phyloP scores from a whole-genome alignment of 2,329 filamentous ascomycete genomes.

The Epichloe gansuensis region DNA sequence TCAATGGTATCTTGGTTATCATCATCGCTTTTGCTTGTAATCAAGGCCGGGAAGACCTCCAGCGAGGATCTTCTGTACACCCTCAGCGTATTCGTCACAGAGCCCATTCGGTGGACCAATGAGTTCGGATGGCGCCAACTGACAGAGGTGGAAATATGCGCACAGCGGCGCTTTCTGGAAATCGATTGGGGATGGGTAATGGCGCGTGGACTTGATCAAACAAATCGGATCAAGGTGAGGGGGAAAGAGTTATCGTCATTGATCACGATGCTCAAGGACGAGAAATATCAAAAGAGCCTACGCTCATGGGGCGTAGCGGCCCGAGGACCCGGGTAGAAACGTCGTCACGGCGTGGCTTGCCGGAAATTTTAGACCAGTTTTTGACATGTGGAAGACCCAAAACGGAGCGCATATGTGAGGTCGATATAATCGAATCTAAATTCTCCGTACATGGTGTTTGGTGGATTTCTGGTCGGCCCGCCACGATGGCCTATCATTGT shows the following conservation, averaged over 20 bases:
- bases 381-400: no score
- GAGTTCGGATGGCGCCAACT: slow-evolving; percentile 58
- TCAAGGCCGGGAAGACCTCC: slow-evolving; percentile 22
- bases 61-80: slow-evolving; percentile 28
- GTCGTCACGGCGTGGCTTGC: slow-evolving; percentile 19
- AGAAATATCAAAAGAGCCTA: no score
- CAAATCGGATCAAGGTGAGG: no score
- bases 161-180: slow-evolving; percentile 60
- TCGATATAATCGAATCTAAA: not conserved
- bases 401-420: not conserved
- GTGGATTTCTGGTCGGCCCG: not conserved
- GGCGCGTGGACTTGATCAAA: no score
- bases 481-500: not conserved
- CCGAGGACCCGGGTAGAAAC: no score
- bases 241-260: no score
- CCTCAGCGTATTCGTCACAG: slow-evolving; percentile 46
- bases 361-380: slow-evolving; percentile 26
- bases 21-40: no score
- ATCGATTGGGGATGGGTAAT: slow-evolving; percentile 43
- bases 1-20: no score
- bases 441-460: not conserved
- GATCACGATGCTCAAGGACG: no score
- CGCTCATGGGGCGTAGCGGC: no score
- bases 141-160: slow-evolving; percentile 54
- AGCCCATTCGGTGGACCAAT: slow-evolving; percentile 51